These are phyloP conservation scores for Leishmania gerbilli DNA, from an alignment of 208 protist genomes.

Conservation along the genomic window DNA sequence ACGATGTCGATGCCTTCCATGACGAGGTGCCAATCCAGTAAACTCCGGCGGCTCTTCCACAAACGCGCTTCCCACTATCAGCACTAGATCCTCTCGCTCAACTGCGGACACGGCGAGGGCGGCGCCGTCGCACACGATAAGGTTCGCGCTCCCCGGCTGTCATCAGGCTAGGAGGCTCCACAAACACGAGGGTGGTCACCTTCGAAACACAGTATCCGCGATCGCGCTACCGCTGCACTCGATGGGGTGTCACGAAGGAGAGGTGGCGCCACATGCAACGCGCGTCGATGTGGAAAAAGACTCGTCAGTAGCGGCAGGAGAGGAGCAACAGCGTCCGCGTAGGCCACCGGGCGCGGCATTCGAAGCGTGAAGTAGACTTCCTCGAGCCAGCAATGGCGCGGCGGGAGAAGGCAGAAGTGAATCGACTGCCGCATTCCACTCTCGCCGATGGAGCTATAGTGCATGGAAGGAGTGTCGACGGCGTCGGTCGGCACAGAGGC, in stretches of 20 bases:
- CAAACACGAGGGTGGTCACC: conserved; percentile 2
- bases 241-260: not conserved
- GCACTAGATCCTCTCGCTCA: not conserved
- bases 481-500: not conserved
- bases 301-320: conserved; percentile 25
- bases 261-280: conserved; percentile 8
- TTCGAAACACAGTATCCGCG: not conserved
- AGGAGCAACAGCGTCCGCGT: not conserved
- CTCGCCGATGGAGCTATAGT: not conserved
- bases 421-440: not conserved
- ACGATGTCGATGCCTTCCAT: conserved; percentile 19
- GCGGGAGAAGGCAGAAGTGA: conserved; percentile 18
- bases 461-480: not conserved
- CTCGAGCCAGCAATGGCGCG: conserved; percentile 5
- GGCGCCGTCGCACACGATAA: conserved; percentile 10
- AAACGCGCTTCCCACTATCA: not conserved
- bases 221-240: conserved; percentile 10
- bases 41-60: conserved; percentile 11
- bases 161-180: conserved; percentile 1
- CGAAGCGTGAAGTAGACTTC: conserved; percentile 9
- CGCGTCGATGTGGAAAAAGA: conserved; percentile 11
- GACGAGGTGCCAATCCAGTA: conserved; percentile 11
- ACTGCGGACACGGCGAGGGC: not conserved
- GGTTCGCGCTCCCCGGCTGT: not conserved
- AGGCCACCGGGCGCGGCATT: not conserved